phyloP scores from a whole-genome alignment of 1,139 yeast species.

The Lodderomyces parapsilosis region DNA sequence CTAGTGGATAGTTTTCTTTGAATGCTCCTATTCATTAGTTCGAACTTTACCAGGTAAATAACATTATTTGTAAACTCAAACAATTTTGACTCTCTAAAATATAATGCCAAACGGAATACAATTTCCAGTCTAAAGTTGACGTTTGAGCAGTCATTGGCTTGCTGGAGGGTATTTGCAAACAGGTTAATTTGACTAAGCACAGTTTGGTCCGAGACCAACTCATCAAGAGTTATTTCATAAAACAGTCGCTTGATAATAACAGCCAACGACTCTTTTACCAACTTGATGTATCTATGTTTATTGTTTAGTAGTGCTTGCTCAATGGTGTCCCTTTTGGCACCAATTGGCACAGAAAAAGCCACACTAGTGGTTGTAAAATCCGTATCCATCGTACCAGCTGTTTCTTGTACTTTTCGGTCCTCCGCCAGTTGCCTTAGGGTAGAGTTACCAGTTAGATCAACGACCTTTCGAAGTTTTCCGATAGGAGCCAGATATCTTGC shows the following conservation, averaged over 20 bases:
- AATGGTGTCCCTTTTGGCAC: not conserved
- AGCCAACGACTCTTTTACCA: constrained; percentile 5
- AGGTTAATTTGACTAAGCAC: not conserved
- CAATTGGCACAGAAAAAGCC: too few species aligned
- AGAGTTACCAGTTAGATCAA: too few species aligned
- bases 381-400: too few species aligned
- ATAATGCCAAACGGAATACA: constrained; percentile 1
- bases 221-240: not conserved
- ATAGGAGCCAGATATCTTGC: too few species aligned
- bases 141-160: not conserved
- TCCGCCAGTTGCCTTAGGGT: too few species aligned
- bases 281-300: constrained; percentile 1
- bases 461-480: too few species aligned
- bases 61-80: not conserved
- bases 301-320: not conserved
- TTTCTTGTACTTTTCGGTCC: too few species aligned
- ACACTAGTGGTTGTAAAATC: too few species aligned
- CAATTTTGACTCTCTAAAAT: constrained; percentile 3
- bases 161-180: not conserved
- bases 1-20: not conserved
- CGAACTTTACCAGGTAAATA: not conserved
- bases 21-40: constrained; percentile 3
- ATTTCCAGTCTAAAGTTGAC: not conserved
- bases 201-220: not conserved
- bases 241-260: not conserved